Percentiles rank a stretch among this genome's conserved stretches.
These are phyloP conservation scores for Volvariella volvacea DNA, from an alignment of 1,284 basidiomycete species.

Conservation along the genomic window DNA sequence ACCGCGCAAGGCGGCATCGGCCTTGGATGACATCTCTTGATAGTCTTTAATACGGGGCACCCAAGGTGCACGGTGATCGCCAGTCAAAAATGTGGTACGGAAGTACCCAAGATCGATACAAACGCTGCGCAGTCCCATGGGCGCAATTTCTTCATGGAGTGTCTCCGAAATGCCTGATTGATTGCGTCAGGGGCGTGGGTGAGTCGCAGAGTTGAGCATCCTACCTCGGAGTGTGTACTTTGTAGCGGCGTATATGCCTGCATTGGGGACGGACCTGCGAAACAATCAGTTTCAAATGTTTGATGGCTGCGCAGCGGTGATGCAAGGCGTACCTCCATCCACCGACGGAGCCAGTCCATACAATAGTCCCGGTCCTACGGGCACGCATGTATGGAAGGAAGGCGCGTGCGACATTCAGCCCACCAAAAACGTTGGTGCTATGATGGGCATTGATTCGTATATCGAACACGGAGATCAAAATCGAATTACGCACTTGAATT, in stretches of 20 bases:
- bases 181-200: neutral
- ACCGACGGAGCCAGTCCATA: slow-evolving; percentile 19
- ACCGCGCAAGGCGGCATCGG: slow-evolving; percentile 9
- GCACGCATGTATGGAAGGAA: slow-evolving; percentile 28
- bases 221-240: slow-evolving; percentile 22
- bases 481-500: slow-evolving; percentile 10
- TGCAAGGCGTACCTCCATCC: slow-evolving; percentile 15
- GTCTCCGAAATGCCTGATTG: slow-evolving; percentile 9
- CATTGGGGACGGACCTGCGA: slow-evolving; percentile 11
- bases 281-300: neutral
- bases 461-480: neutral
- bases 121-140: slow-evolving; percentile 22
- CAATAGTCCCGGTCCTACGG: slow-evolving; percentile 20
- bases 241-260: slow-evolving; percentile 19
- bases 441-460: neutral
- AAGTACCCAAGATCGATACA: slow-evolving; percentile 26
- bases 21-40: slow-evolving; percentile 10
- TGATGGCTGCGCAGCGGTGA: neutral
- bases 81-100: slow-evolving; percentile 17
- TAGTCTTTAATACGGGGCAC: slow-evolving; percentile 20
- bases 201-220: slow-evolving; percentile 3
- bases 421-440: slow-evolving; percentile 25
- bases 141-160: slow-evolving; percentile 19
- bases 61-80: slow-evolving; percentile 14
- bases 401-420: slow-evolving; percentile 25